A percentile compares a stretch with the other conserved stretches of the same genome.
phyloP scores from a whole-genome alignment of 495 filamentous ascomycete genomes.

The Astrocystis sublimbata region DNA sequence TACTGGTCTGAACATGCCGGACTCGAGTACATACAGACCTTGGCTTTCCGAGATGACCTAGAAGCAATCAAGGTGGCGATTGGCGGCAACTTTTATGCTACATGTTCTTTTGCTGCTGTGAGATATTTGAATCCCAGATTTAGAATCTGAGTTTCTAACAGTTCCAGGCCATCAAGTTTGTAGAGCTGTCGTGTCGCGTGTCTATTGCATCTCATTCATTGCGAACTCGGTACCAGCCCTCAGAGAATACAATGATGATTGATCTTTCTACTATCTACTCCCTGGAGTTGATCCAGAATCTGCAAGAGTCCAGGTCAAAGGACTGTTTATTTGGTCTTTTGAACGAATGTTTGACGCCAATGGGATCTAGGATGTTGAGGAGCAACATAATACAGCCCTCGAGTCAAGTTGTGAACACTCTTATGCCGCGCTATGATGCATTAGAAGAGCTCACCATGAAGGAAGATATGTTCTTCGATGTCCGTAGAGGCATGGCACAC shows the following conservation, averaged over 20 bases:
- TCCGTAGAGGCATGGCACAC: conserved; percentile 58
- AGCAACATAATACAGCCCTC: conserved; percentile 89
- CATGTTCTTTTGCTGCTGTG: conserved; percentile 87
- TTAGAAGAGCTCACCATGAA: conserved; percentile 80
- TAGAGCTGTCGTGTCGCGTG: conserved; percentile 62
- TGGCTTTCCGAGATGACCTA: conserved; percentile 75
- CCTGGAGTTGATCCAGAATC: conserved; percentile 87
- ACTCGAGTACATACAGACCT: conserved; percentile 72
- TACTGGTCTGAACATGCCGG: conserved; percentile 87
- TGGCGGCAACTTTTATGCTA: conserved; percentile 84
- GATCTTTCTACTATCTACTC: conserved; percentile 82
- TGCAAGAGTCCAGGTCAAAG: conserved; percentile 71
- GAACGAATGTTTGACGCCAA: conserved; percentile 82
- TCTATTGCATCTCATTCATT: conserved; percentile 76
- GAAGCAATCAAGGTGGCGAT: conserved; percentile 77
- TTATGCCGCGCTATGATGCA: conserved; percentile 73
- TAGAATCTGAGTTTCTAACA: conserved; percentile 7
- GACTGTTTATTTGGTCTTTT: conserved; percentile 80
- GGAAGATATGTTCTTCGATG: conserved; percentile 82
- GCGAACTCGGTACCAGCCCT: conserved; percentile 82
- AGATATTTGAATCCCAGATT: conserved; percentile 28
- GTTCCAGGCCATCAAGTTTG: conserved; percentile 73
- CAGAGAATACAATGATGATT: conserved; percentile 92
- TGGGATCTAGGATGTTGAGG: conserved; percentile 79
- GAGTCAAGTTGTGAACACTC: conserved; percentile 61